Base-by-base conservation (phyloP, 257 asterid genomes). In the Petrea volubilis region DNA sequence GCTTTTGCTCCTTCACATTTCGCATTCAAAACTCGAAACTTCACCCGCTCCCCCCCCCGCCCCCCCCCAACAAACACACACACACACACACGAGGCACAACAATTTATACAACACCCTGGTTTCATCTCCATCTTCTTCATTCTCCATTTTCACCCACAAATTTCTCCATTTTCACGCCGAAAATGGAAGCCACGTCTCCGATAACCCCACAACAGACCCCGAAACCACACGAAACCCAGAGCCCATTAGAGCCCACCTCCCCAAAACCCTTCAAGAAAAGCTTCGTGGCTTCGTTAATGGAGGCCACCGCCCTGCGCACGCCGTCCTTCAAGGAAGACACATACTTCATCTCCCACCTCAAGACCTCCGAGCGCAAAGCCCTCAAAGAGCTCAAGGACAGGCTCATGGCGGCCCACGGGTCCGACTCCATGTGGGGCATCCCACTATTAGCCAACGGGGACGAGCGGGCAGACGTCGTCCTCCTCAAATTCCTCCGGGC, bases 401-500 rank as follows among this genome's bases (percentile, higher is more conserved):
- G 59, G 70, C 90, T 93, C 72, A 28, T 49, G 49, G 21, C 76
- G 60, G 25, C 66, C 78, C 57, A 66, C 61, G 79, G 76, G 14
- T 60, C 81, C 74, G 82, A 76, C 18, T 75, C 86, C 80, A 85
- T 94, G 88, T 91, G 96, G 97, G 88, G 92, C 62, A 70, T 87
- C 58, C 95, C 91, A 0, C 72, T 94, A 2, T 8, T 81, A 0
- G 80, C 46, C 10, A 44, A 74, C 25, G 76, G 67, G 3, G 90
- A 84, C 57, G 85, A 72, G 27, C 88, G 86, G 14, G 88, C 91
- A 15, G 97, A 91, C 79, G 98, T 93, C 44, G 60, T 91, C 31
- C 87, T 93, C 29, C 80, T 93, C 34, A 93, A 93, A 52, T 93
- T 93, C 93, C 84, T 94, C 59, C 86, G 97, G 6, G 98, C 98